Evolutionary conservation across 768 basidiomycete genomes (phyloP).

Genomic region (Collybiopsis confluens): DNA sequence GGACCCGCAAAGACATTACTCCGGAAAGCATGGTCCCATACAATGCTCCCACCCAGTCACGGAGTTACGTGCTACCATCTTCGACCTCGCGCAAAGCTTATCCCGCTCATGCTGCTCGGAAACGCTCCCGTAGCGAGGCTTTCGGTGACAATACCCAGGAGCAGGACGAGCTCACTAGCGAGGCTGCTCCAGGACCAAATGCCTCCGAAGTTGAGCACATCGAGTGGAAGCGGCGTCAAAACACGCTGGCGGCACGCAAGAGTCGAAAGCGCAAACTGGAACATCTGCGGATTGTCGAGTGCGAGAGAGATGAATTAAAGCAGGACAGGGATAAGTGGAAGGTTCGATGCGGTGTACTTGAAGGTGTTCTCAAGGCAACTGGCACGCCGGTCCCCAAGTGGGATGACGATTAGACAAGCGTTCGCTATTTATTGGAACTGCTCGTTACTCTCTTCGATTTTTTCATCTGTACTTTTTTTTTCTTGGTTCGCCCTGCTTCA

Average conservation of each 20-base stretch:
- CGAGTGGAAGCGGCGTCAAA: slow-evolving; percentile 61
- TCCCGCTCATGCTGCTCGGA: slow-evolving; percentile 55
- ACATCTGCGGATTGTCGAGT: slow-evolving; percentile 52
- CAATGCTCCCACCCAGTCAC: slow-evolving; percentile 76
- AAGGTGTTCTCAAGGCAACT: slow-evolving; percentile 39
- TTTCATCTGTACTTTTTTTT: too few relatives aligned
- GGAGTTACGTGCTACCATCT: slow-evolving; percentile 68
- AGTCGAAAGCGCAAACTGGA: slow-evolving; percentile 63
- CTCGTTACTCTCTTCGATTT: too few relatives aligned
- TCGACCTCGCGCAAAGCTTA: slow-evolving; percentile 75
- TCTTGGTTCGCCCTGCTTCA: too few relatives aligned
- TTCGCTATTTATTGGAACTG: too few relatives aligned
- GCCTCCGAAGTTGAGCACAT: slow-evolving; percentile 48
- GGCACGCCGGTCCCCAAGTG: slow-evolving; percentile 16
- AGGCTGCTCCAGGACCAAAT: slow-evolving; percentile 16
- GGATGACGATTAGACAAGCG: not conserved
- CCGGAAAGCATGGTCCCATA: slow-evolving; percentile 62
- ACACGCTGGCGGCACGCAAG: slow-evolving; percentile 65
- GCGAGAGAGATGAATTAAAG: slow-evolving; percentile 32
- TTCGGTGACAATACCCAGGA: slow-evolving; percentile 28
- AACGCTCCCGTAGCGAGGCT: slow-evolving; percentile 38
- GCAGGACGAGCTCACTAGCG: slow-evolving; percentile 27
- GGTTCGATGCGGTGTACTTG: slow-evolving; percentile 28
- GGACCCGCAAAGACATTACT: slow-evolving; percentile 66
- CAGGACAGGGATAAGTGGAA: slow-evolving; percentile 49